Evolutionary conservation across 352 stramenopile genomes (phyloP), one percentile per base, ranked within the genome.

Genomic region (Globisporangium rhizosaccharum): DNA sequence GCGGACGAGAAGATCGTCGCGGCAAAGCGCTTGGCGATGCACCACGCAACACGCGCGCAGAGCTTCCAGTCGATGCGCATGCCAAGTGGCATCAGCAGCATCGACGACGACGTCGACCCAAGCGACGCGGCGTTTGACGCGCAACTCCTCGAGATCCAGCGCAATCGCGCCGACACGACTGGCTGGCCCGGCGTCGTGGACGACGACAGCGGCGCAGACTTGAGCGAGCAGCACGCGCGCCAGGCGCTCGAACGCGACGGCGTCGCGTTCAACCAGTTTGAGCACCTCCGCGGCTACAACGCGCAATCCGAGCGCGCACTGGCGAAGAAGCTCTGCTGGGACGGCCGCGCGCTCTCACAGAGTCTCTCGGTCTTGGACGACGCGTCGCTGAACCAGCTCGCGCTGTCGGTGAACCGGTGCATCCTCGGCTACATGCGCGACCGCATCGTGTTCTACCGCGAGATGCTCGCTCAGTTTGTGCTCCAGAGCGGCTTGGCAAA

Each of bases 391-490:
- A 73, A 67, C 33, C 74, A 82, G 62, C 66, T 91, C 39, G 77
- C 82, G 26, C 55, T 97, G 2, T 85, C 88, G 5, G 91, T 98
- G n/a, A 93, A 97, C 69, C 90, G 92, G 28, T 96, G 87, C 57
- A 82, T 98, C 36, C 74, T 98, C 17, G 91, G 94, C 1, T 98
- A 98, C 76, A 97, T 97, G 88, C 88, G 93, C 3, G 94, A 98
- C 58, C 93, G 95, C 9, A 87, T 96, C 54, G 92, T 97, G 37
- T 92, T 88, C 57, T 98, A 97, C 62, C 90, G 92, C 12, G 92
- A 96, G 47, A 98, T 96, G 73, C 72, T 98, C 33, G 92, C 91
- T 17, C 92, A 98, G 67, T 96, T 96, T 53, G 91, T 98, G 49
- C 71, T 98, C 23, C 85, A 95, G 59, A 95, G 97, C 60, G 93